Conservation (phyloP, 441 rosid species). For the Pelargonium hybrid region DNA sequence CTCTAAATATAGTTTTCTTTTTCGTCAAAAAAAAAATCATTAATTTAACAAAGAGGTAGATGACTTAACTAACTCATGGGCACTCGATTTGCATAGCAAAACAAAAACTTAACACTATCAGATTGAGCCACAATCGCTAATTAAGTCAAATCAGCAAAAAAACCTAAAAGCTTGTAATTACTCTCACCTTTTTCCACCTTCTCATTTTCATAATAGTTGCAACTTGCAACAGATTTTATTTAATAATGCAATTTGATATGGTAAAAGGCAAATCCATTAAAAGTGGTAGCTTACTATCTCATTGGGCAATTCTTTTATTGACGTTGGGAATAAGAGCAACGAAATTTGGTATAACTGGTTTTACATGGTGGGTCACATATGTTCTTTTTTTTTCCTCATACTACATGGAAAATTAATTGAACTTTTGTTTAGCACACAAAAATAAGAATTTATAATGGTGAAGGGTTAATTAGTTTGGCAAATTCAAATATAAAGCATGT, state of each 20-base stretch:
- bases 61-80: no score
- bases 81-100: no score
- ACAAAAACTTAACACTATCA: no score
- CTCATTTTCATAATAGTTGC: neutral
- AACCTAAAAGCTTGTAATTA: no score
- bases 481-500: neutral
- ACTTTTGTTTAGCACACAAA: neutral
- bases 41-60: no score
- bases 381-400: no score
- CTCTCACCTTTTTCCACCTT: neutral
- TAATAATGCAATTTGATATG: neutral
- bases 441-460: no score
- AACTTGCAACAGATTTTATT: neutral
- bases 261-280: neutral
- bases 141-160: no score
- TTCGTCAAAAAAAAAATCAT: no score
- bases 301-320: neutral
- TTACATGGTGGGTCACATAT: neutral
- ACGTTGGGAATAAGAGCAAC: neutral
- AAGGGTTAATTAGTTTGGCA: no score
- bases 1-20: no score
- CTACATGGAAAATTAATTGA: neutral
- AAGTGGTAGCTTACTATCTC: neutral
- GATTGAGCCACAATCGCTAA: no score
- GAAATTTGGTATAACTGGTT: neutral